phyloP scores from a whole-genome alignment of 2,329 filamentous ascomycete species.

The Sarocladium oryzae region DNA sequence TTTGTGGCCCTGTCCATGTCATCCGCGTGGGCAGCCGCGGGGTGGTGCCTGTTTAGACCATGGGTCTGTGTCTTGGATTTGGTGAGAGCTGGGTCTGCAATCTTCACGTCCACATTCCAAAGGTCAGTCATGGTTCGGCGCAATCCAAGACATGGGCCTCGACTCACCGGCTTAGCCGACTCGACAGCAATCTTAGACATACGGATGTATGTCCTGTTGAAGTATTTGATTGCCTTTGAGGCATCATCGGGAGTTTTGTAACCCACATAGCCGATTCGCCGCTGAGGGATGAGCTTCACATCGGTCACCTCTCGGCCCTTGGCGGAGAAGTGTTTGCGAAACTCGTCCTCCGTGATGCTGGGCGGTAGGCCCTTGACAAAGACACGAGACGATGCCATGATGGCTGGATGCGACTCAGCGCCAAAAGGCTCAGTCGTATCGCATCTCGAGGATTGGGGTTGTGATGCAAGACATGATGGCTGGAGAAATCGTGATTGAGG shows the following conservation, averaged over 20 bases:
- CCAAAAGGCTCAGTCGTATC: neutral
- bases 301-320: constrained; percentile 75
- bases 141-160: constrained; percentile 5
- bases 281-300: constrained; percentile 80
- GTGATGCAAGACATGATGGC: constrained; percentile 8
- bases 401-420: constrained; percentile 15
- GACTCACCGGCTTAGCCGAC: constrained; percentile 69
- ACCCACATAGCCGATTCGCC: constrained; percentile 92
- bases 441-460: constrained; percentile 15
- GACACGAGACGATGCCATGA: constrained; percentile 57
- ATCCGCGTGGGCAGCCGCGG: constrained; percentile 11
- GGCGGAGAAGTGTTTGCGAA: constrained; percentile 80
- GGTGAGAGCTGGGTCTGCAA: constrained; percentile 35
- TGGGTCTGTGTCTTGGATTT: constrained; percentile 19
- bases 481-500: neutral
- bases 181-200: constrained; percentile 94
- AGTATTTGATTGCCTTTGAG: constrained; percentile 80
- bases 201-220: constrained; percentile 90
- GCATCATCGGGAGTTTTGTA: constrained; percentile 82
- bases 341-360: constrained; percentile 74
- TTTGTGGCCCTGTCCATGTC: constrained; percentile 6
- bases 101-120: constrained; percentile 30
- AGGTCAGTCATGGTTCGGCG: constrained; percentile 7
- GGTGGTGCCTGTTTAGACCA: constrained; percentile 12
- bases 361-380: constrained; percentile 83